Conservation (phyloP, 176 grass and related monocot species). For the Avena sativa region DNA sequence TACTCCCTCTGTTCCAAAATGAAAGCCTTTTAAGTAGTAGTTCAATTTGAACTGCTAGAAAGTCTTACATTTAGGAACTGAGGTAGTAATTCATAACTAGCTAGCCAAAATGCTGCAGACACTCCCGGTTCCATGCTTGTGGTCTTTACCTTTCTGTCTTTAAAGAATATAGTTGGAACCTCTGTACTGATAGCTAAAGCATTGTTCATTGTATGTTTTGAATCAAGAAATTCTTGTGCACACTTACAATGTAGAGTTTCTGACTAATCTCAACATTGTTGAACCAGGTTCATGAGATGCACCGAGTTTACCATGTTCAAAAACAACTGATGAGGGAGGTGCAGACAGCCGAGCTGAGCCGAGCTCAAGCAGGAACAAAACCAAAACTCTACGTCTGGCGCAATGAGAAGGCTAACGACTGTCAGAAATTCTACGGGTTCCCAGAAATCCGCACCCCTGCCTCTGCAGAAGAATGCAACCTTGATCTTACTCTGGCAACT, state of each 20-base stretch:
- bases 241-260: not conserved
- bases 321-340: conserved; percentile 54
- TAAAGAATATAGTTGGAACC: not conserved
- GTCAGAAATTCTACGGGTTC: conserved; percentile 36
- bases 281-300: conserved; percentile 72
- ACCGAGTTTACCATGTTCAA: conserved; percentile 68
- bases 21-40: no score
- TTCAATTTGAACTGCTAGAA: no score
- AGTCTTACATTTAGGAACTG: no score
- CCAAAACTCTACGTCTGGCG: not conserved
- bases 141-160: not conserved
- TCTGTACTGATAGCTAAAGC: not conserved
- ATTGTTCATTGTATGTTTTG: not conserved
- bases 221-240: not conserved
- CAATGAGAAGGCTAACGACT: not conserved
- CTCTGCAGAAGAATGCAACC: conserved; percentile 45
- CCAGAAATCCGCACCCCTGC: not conserved
- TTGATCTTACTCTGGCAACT: conserved; percentile 71
- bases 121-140: not conserved
- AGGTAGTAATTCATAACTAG: not conserved
- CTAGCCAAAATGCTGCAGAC: not conserved
- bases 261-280: not conserved
- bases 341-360: not conserved
- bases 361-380: not conserved
- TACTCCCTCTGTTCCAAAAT: not conserved